Evolutionary conservation across 1,284 basidiomycete genomes (phyloP), one percentile per base, ranked within the genome.

Genomic region (Fomitopsis schrenkii): DNA sequence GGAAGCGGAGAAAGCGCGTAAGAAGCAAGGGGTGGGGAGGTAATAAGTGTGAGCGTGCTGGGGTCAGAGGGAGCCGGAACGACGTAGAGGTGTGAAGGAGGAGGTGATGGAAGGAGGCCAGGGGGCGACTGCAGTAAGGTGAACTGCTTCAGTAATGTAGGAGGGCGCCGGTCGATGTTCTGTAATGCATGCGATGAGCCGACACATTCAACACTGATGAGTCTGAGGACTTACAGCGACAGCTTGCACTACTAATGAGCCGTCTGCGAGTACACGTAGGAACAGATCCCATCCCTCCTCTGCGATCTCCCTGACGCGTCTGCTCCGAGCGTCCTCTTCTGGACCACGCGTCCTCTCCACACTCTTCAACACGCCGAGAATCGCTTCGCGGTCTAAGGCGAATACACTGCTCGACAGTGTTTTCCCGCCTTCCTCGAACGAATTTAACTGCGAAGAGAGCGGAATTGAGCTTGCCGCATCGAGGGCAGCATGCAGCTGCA

Each of bases 101-200:
- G 74, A 5, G 70, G 73, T 40, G 62, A 63, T 33, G 77, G 75
- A 35, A 90, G 74, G 14, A 78, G 73, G 1, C 76, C 74, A 14
- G 86, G 81, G 10, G 78, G 78, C 4, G 85, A 83, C 62, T 87
- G 83, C 30, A 91, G 84, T 15, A 95, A 75, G 3, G 84, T 86
- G 68, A 93, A 88, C 57, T 91, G 87, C 68, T 84, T 86, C 40
- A 96, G 80, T 8, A 96, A 79, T 1, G 94, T 95, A 1, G 94
- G 94, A 5, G 95, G 94, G 65, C 90, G 84, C n/a, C 90, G 83
- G 70, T 96, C 93, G 64, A 97, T 86, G 73, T 96, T 95, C 94
- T 85, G 59, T 1, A 19, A 15, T 2, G 46, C 28, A 5, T n/a
- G 7, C 10, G 53, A 38, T 28, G 28, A 48, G 63, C 35, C 44